A percentile compares a stretch with the other conserved stretches of the same genome.
These are phyloP conservation scores for Thielaviopsis euricoi DNA, from an alignment of 2,329 filamentous ascomycete genomes.

Conservation along the genomic window DNA sequence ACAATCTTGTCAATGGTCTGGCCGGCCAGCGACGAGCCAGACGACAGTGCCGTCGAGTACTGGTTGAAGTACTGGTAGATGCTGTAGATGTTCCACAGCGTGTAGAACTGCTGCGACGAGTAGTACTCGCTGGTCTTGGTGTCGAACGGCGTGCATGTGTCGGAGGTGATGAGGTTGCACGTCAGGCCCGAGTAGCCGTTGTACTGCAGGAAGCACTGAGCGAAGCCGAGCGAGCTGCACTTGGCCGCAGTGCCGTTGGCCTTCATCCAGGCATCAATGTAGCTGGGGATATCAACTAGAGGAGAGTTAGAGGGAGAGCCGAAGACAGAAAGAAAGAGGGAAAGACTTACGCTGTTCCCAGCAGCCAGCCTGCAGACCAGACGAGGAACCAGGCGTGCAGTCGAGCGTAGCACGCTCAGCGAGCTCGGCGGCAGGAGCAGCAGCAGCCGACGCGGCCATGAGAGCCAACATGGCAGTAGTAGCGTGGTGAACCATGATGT, in stretches of 20 bases:
- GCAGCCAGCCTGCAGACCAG: conserved; percentile 5
- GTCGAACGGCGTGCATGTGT: conserved; percentile 14
- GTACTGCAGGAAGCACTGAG: conserved; percentile 16
- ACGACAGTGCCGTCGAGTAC: conserved; percentile 16
- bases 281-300: conserved; percentile 14
- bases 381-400: conserved; percentile 1
- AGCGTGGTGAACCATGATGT: conserved; percentile 1
- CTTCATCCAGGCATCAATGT: conserved; percentile 16
- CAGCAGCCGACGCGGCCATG: neutral
- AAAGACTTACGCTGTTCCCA: conserved; percentile 3
- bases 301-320: neutral
- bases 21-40: conserved; percentile 15
- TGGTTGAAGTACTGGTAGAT: conserved; percentile 18
- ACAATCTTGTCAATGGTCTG: conserved; percentile 17
- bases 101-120: conserved; percentile 16
- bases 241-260: conserved; percentile 16
- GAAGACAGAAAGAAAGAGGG: neutral
- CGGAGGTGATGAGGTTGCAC: conserved; percentile 16
- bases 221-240: conserved; percentile 16
- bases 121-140: conserved; percentile 14
- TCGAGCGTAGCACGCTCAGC: neutral
- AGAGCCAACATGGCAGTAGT: neutral
- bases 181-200: conserved; percentile 16
- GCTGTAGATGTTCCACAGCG: conserved; percentile 18
- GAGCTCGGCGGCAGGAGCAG: neutral